These are phyloP conservation scores for Tephrocybe sp. DNA, from an alignment of 768 basidiomycete genomes.

Conservation along the genomic window DNA sequence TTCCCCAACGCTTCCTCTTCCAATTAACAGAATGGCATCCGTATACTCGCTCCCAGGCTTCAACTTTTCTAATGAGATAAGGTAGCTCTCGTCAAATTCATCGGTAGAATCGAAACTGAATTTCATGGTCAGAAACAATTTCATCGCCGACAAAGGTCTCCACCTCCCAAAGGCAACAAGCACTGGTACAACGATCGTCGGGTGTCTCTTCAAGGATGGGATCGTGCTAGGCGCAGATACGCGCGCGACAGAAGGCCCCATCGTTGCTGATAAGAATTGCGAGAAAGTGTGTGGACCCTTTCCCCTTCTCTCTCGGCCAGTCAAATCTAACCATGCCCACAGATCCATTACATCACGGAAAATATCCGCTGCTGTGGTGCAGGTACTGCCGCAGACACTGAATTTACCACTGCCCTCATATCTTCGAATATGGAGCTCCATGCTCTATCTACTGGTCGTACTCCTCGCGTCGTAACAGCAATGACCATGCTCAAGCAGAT, in stretches of 20 bases:
- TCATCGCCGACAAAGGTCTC: slow-evolving; percentile 66
- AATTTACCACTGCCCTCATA: slow-evolving; percentile 92
- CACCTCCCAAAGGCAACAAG: slow-evolving; percentile 82
- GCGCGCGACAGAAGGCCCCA: slow-evolving; percentile 88
- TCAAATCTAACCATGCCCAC: slow-evolving; percentile 2
- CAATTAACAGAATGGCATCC: slow-evolving; percentile 40
- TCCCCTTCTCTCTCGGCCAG: slow-evolving; percentile 1
- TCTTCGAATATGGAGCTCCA: slow-evolving; percentile 96
- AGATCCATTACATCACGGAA: slow-evolving; percentile 98
- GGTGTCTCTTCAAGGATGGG: slow-evolving; percentile 89
- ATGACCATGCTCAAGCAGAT: slow-evolving; percentile 99
- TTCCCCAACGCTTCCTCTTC: slow-evolving; percentile 11
- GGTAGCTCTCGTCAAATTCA: slow-evolving; percentile 36
- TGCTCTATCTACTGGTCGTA: slow-evolving; percentile 83
- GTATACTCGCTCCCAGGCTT: slow-evolving; percentile 60
- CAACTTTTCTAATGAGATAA: slow-evolving; percentile 72
- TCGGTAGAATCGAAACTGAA: no score
- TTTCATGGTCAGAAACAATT: slow-evolving; percentile 80
- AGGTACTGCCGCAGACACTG: slow-evolving; percentile 98
- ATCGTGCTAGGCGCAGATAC: slow-evolving; percentile 96
- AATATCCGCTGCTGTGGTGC: slow-evolving; percentile 97
- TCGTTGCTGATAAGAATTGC: slow-evolving; percentile 99
- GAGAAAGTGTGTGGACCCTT: slow-evolving; percentile 72
- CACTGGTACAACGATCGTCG: slow-evolving; percentile 97
- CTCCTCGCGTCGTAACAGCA: slow-evolving; percentile 92